These are phyloP conservation scores for Lactifluus volemus DNA, from an alignment of 768 basidiomycete genomes.

Conservation along the genomic window DNA sequence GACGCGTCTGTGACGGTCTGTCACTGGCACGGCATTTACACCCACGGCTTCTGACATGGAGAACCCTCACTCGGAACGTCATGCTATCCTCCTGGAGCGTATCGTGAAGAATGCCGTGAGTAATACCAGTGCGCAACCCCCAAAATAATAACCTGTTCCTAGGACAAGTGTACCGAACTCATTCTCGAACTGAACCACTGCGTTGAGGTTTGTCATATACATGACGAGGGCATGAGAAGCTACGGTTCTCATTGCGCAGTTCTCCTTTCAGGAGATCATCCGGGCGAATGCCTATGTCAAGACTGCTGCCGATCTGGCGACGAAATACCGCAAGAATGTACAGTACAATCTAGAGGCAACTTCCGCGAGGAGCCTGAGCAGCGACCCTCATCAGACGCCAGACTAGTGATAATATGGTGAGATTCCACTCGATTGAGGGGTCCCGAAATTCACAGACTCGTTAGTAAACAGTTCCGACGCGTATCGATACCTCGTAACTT, in stretches of 20 bases:
- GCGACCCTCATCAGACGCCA: background rate
- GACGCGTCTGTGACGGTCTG: no score
- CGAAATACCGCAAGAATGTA: conserved; percentile 88
- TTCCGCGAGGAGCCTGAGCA: conserved; percentile 27
- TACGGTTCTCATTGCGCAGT: background rate
- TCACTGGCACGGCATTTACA: no score
- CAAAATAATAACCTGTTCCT: background rate
- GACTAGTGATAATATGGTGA: background rate
- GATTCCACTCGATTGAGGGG: background rate
- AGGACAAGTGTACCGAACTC: conserved; percentile 93
- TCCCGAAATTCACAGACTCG: background rate
- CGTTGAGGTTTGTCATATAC: conserved; percentile 52
- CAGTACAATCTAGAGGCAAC: conserved; percentile 81
- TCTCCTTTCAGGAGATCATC: conserved; percentile 55
- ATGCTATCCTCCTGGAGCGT: conserved; percentile 82
- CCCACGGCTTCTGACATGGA: conserved; percentile 49
- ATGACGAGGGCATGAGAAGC: background rate
- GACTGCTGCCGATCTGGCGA: conserved; percentile 73
- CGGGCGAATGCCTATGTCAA: conserved; percentile 70
- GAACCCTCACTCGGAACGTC: conserved; percentile 90
- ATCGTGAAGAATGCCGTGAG: conserved; percentile 82
- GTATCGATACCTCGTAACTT: background rate
- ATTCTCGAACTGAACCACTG: conserved; percentile 84
- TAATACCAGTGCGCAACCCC: background rate
- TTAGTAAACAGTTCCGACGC: background rate